These are phyloP conservation scores for Incumbomyces lentus DNA, from an alignment of 2,329 filamentous ascomycete species.

Conservation along the genomic window DNA sequence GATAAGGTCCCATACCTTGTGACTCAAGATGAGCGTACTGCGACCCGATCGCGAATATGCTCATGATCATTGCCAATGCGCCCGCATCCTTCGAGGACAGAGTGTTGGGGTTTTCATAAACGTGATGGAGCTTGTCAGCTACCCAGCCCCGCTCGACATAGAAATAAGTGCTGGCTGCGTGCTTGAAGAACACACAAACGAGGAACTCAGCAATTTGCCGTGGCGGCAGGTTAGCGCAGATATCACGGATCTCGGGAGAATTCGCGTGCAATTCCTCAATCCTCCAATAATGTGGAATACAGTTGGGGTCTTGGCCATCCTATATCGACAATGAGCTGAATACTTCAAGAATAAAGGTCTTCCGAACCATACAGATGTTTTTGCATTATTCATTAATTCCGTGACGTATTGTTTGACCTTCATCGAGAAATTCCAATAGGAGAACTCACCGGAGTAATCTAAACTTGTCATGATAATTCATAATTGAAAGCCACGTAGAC, in stretches of 20 bases:
- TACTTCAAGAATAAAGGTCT: neutral
- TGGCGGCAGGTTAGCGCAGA: constrained; percentile 32
- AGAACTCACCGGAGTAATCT: constrained; percentile 37
- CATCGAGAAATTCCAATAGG: constrained; percentile 35
- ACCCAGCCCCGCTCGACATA: constrained; percentile 35
- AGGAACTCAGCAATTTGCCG: constrained; percentile 36
- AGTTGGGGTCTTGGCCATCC: constrained; percentile 2
- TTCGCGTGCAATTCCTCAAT: constrained; percentile 32
- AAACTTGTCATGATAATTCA: constrained; percentile 10
- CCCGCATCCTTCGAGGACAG: constrained; percentile 30
- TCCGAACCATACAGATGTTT: constrained; percentile 19
- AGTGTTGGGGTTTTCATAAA: constrained; percentile 28
- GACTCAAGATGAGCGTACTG: constrained; percentile 36
- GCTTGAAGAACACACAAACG: constrained; percentile 34
- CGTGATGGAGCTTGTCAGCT: constrained; percentile 28
- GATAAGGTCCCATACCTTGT: constrained; percentile 22
- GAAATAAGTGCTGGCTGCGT: constrained; percentile 35
- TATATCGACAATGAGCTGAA: neutral
- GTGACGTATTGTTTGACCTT: constrained; percentile 34
- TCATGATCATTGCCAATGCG: constrained; percentile 32
- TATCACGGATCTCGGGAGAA: constrained; percentile 28
- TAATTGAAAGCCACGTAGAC: constrained; percentile 10
- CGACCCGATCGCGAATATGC: constrained; percentile 34
- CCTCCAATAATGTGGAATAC: constrained; percentile 32
- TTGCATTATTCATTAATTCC: constrained; percentile 30